A percentile compares a stretch with the other conserved stretches of the same genome.
These are phyloP conservation scores for Chaetomium globosum DNA, from an alignment of 2,329 filamentous ascomycete species.

Conservation along the genomic window DNA sequence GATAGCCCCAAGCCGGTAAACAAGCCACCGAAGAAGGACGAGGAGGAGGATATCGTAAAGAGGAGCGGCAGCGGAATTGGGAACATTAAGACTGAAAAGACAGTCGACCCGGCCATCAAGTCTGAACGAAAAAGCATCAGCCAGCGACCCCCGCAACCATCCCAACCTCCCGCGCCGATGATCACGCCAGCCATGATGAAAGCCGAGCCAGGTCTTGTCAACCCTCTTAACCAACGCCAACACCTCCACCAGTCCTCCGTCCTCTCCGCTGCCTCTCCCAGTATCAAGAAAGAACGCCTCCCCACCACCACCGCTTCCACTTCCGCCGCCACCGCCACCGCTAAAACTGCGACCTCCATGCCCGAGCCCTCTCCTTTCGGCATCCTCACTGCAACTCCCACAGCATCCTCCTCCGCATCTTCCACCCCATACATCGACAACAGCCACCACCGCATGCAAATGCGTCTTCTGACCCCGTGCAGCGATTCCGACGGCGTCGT, in stretches of 20 bases:
- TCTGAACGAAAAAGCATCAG: constrained; percentile 21
- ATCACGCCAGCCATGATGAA: constrained; percentile 18
- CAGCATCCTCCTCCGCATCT: constrained; percentile 30
- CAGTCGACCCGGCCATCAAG: constrained; percentile 17
- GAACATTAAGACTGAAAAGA: constrained; percentile 24
- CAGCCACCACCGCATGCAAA: constrained; percentile 38
- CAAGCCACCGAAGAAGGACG: constrained; percentile 31
- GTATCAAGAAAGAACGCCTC: constrained; percentile 26
- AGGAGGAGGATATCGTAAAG: constrained; percentile 15
- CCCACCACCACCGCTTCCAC: neutral
- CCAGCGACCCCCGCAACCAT: neutral
- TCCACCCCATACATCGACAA: constrained; percentile 41
- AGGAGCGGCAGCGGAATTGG: constrained; percentile 18
- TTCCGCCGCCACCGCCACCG: neutral
- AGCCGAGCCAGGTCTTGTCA: constrained; percentile 18
- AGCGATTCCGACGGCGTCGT: constrained; percentile 52
- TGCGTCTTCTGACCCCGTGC: constrained; percentile 56
- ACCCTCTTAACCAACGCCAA: constrained; percentile 14
- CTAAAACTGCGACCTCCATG: constrained; percentile 1
- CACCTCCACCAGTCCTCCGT: constrained; percentile 3
- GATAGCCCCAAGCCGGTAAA: constrained; percentile 38
- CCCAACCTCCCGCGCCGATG: constrained; percentile 25
- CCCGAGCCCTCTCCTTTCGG: constrained; percentile 18
- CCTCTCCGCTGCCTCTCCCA: constrained; percentile 12
- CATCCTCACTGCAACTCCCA: constrained; percentile 10